Evolutionary conservation across 257 asterid species (phyloP), one percentile per base, ranked within the genome.

Genomic region (Penstemon davidsonii): DNA sequence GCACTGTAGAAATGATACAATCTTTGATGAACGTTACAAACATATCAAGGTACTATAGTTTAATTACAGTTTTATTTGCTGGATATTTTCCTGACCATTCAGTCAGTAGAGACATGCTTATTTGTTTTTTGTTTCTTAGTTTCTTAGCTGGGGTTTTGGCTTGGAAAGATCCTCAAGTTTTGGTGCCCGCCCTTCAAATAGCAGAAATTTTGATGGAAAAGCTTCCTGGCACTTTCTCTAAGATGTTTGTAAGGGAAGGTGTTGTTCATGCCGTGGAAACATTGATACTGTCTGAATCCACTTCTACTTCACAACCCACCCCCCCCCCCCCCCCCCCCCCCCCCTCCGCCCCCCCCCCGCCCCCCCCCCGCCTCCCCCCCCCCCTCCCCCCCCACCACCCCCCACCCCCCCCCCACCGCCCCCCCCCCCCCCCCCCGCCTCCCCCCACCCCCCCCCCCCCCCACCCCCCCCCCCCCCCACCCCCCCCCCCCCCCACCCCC

Each of bases 141-240:
- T 95, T 95, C 81, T 82, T 95, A 74, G 96, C 97, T 69, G 99
- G 99, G 72, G 96, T 95, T 65, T 80, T 95, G 76, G 99, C 99
- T 53, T 91, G 97, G 98, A 95, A 95, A 86, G 99, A 95, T 85
- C 98, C 98, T 41, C 99, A 89, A 70, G 99, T 87, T 66, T 80
- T 95, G 84, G 87, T 91, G 41, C 98, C 98, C 9, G 95, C 99
- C 57, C 97, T 95, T 76, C 97, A 95, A 70, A 84, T 91, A 71
- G 89, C 99, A 36, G 99, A 89, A 76, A 95, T 95, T 66, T 79
- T 91, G 80, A 91, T 95, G 99, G 95, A 89, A 81, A 95, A 89
- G 79, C 97, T 91, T 67, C 99, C 99, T 25, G 89, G 77, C 65
- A 83, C 83, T 47, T 95, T 95, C 77, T 76, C 98, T 60, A 89